These are phyloP conservation scores for Fraxinus latifolia DNA, from an alignment of 305 asterid species.

Conservation along the genomic window DNA sequence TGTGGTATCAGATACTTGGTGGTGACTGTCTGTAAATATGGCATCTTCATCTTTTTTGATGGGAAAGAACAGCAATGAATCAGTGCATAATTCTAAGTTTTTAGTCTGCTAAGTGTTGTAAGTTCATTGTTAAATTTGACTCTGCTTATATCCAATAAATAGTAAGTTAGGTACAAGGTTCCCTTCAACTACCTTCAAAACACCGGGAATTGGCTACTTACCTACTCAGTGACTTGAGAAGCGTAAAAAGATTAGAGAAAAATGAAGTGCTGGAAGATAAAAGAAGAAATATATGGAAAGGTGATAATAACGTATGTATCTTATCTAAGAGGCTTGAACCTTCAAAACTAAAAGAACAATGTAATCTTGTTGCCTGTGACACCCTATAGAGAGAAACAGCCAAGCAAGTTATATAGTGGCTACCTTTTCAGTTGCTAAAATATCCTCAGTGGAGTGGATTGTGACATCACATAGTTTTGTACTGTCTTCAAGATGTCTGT, in stretches of 20 bases:
- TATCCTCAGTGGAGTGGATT: background rate
- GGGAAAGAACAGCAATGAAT: background rate
- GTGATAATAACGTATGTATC: background rate
- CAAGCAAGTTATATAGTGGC: background rate
- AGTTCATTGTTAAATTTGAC: background rate
- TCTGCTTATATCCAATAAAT: background rate
- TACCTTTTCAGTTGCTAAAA: background rate
- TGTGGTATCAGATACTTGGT: background rate
- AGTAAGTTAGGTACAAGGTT: background rate
- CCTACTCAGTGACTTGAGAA: background rate
- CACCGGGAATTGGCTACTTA: no score
- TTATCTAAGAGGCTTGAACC: background rate
- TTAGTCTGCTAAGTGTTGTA: background rate
- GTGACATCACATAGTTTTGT: background rate
- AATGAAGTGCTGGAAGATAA: background rate
- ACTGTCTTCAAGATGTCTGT: background rate
- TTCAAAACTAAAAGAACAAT: background rate
- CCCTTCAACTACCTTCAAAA: background rate
- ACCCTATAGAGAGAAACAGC: background rate
- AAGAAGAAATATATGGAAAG: background rate
- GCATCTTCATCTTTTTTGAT: slow-evolving; percentile 9
- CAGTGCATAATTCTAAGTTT: background rate
- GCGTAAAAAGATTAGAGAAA: background rate
- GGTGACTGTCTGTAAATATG: background rate
- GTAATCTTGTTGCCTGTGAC: background rate